Base-by-base conservation (phyloP, 306 rosid species). In the Senna tora region DNA sequence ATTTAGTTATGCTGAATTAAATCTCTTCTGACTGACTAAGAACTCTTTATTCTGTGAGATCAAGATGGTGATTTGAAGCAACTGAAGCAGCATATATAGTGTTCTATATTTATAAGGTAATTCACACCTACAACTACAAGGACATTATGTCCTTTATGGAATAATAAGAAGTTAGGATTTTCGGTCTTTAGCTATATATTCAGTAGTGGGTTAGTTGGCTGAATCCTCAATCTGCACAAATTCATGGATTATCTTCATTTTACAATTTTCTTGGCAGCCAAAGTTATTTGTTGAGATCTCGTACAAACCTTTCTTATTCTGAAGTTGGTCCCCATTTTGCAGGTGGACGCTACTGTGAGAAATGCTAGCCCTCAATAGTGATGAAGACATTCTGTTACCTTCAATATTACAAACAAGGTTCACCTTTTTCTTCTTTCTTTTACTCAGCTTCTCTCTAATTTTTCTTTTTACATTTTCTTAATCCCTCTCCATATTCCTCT, bases 241-340 rank as follows among this genome's bases (percentile, higher is more conserved):
- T 72, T 78, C 74, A 34, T 69, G 49, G 82, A 77, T 71, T 71
- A 50, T 55, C 59, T 75, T 69, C 66, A n/a, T 45, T n/a, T 32
- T 57, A 56, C 72, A 12, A 68, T 74, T 65, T 76, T 80, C 68
- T 42, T 8, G 28, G 56, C 67, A 69, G 72, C 42, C 60, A 69
- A 86, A 83, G 83, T 28, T 74, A 67, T 75, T 62, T 32, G 80
- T 76, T 85, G 85, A 79, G 73, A 78, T 82, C 81, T 83, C 72
- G 49, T 78, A 36, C 5, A 36, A 4, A 72, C 76, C 47, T 79
- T 79, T 65, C 83, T 72, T 75, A 79, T 78, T 82, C 85, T 80
- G 83, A 42, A 62, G 43, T 76, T 82, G 92, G 85, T 85, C 95
- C 96, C 91, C 73, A 77, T 76, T 52, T 74, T 78, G 85, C 80